Base-by-base conservation (phyloP, 2,329 filamentous ascomycete genomes). In the Kalmusia sp. region DNA sequence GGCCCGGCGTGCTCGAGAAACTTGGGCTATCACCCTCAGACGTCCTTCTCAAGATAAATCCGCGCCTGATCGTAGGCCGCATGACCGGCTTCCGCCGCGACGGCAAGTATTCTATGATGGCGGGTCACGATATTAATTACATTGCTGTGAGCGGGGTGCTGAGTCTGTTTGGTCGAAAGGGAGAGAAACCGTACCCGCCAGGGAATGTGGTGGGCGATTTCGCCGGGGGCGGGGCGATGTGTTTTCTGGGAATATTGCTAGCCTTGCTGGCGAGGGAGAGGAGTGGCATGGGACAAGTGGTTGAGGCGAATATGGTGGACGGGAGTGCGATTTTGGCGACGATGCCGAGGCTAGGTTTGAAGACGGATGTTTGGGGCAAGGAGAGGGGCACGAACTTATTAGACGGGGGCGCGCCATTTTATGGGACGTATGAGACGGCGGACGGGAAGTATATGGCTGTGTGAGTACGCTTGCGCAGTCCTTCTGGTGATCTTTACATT, bases 301-400 rank as follows among this genome's bases (percentile, higher is more conserved):
- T 98, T 7, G 92, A 97, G 77, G 91, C 91, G 14, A 97, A 96
- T 74, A 98, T 98, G 93, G 93, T 97, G 11, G 93, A 98, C 76
- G 93, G 93, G 7, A 85, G 84, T 19, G 84, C 87, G 30, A 93
- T 93, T 73, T 77, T 98, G 22, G 87, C 88, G 1, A 89, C 87
- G 0, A 93, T 93, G 76, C 88, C 90, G 46, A 82, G 93, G 28
- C 78, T 96, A 55, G 80, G 81, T 24, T 79, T 82, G 56, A 87
- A 88, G 69, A 87, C 80, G 6, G 81, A 84, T 1, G 69, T 87
- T 33, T 93, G 91, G 80, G 71, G 79, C 62, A 72, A 73, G 3
- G 81, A 84, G 22, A 80, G 93, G 43, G 93, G 93, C 0, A 80
- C 82, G 50, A 97, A 97, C 72, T 64, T 88, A 51, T 77, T 98